Evolutionary conservation across 345 rosid species (phyloP).

Genomic region (Limnanthes douglasii): DNA sequence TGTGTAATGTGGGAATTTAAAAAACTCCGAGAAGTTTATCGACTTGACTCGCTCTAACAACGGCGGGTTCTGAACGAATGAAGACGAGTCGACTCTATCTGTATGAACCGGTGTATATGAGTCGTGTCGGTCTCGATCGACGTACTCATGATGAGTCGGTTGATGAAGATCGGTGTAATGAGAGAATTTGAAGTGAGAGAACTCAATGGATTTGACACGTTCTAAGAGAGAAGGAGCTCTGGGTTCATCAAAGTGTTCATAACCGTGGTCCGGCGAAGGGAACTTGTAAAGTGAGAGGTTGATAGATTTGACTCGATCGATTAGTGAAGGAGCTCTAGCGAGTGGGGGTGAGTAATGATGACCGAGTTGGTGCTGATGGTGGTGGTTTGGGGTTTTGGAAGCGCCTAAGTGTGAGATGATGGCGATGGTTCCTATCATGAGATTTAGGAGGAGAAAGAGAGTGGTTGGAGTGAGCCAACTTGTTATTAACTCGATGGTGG

Average conservation of each 20-base stretch:
- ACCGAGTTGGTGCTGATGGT: no score
- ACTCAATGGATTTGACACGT: conserved; percentile 48
- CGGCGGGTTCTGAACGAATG: conserved; percentile 4
- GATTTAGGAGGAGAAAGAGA: no score
- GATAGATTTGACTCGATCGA: conserved; percentile 35
- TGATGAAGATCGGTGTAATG: conserved; percentile 4
- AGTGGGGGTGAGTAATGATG: conserved; percentile 11
- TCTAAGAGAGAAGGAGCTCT: conserved; percentile 43
- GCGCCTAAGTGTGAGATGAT: no score
- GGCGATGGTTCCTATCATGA: no score
- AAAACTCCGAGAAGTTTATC: no score
- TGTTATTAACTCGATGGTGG: no score
- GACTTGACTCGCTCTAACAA: conserved; percentile 14
- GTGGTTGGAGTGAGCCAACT: no score
- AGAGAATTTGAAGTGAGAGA: conserved; percentile 11
- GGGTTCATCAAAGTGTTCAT: conserved; percentile 6
- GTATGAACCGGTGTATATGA: conserved; percentile 2
- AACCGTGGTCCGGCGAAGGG: conserved; percentile 8
- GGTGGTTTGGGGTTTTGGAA: no score
- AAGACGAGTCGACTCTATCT: conserved; percentile 5
- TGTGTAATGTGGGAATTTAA: no score
- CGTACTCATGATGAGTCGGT: conserved; percentile 12
- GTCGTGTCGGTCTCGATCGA: conserved; percentile 8
- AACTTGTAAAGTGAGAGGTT: conserved; percentile 22
- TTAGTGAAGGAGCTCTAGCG: conserved; percentile 29